These are phyloP conservation scores for Brassica carinata DNA, from an alignment of 345 rosid species.

Conservation along the genomic window DNA sequence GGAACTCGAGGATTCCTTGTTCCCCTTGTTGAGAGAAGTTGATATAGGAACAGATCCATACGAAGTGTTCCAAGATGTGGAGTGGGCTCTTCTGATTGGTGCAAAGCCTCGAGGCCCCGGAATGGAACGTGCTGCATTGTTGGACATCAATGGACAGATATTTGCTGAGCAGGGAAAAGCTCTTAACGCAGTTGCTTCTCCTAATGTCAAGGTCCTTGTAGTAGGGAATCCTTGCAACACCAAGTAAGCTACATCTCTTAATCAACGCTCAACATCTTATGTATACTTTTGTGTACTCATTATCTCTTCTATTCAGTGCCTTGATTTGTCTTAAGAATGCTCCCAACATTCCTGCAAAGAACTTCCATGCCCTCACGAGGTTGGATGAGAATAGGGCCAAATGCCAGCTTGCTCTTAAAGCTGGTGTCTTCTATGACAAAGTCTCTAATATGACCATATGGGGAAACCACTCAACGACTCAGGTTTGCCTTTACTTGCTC, in stretches of 20 bases:
- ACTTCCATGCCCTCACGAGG: constrained; percentile 92
- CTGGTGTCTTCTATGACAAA: constrained; percentile 95
- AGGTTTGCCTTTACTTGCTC: constrained; percentile 50
- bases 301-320: constrained; percentile 55
- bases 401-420: constrained; percentile 98
- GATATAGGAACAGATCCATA: constrained; percentile 76
- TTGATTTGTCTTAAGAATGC: constrained; percentile 95
- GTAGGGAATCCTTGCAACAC: constrained; percentile 99
- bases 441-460: constrained; percentile 96
- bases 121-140: constrained; percentile 87
- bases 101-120: constrained; percentile 99
- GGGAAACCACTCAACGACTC: constrained; percentile 99
- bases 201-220: constrained; percentile 83
- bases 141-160: constrained; percentile 92
- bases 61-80: constrained; percentile 89
- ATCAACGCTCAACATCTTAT: not conserved
- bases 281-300: not conserved
- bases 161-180: constrained; percentile 97
- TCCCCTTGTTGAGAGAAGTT: constrained; percentile 92
- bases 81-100: constrained; percentile 96
- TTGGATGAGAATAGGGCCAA: constrained; percentile 97
- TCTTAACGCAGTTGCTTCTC: constrained; percentile 89
- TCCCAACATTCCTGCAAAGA: constrained; percentile 93
- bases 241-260: constrained; percentile 57
- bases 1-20: constrained; percentile 98